These are phyloP conservation scores for Mayamaea pseudoterrestris DNA, from an alignment of 108 stramenopile genomes.

Conservation along the genomic window DNA sequence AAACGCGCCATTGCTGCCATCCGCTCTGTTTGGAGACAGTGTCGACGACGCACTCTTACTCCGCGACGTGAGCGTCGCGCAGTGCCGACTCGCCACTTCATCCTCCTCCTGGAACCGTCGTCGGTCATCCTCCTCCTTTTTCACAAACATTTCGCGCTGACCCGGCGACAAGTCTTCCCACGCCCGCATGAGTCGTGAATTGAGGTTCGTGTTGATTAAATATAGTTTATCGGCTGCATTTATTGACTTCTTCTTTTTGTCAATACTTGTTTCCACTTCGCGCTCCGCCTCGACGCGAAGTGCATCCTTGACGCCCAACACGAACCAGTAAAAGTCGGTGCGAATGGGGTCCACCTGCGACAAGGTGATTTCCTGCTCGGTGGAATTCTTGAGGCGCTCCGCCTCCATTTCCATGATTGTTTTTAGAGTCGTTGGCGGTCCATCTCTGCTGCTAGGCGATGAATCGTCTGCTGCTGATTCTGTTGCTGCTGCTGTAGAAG, in stretches of 20 bases:
- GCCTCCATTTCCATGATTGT: slow-evolving; percentile 15
- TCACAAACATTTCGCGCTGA: slow-evolving; percentile 33
- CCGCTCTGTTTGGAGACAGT: too few relatives aligned
- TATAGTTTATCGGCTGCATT: slow-evolving; percentile 22
- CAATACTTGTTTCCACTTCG: slow-evolving; percentile 23
- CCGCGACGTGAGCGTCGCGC: slow-evolving; percentile 77
- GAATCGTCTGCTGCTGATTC: too few relatives aligned
- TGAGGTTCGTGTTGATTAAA: slow-evolving; percentile 58
- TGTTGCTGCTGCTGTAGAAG: too few relatives aligned
- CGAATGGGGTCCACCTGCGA: slow-evolving; percentile 69
- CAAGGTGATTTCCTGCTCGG: slow-evolving; percentile 15
- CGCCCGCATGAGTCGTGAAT: slow-evolving; percentile 45
- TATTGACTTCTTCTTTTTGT: slow-evolving; percentile 12
- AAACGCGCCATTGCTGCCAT: too few relatives aligned
- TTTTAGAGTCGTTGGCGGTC: too few relatives aligned
- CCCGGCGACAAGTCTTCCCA: slow-evolving; percentile 52
- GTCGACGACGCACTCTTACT: slow-evolving; percentile 4
- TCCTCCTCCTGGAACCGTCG: slow-evolving; percentile 76
- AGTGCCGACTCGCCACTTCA: slow-evolving; percentile 83
- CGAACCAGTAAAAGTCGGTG: slow-evolving; percentile 78
- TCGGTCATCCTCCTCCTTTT: slow-evolving; percentile 69
- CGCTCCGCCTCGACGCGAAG: slow-evolving; percentile 25
- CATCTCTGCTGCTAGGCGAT: too few relatives aligned
- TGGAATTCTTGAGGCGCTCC: slow-evolving; percentile 28
- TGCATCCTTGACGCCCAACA: slow-evolving; percentile 28